Evolutionary conservation across 2,329 filamentous ascomycete species (phyloP), one percentile per base, ranked within the genome.

Genomic region (Talaromyces funiculosus): DNA sequence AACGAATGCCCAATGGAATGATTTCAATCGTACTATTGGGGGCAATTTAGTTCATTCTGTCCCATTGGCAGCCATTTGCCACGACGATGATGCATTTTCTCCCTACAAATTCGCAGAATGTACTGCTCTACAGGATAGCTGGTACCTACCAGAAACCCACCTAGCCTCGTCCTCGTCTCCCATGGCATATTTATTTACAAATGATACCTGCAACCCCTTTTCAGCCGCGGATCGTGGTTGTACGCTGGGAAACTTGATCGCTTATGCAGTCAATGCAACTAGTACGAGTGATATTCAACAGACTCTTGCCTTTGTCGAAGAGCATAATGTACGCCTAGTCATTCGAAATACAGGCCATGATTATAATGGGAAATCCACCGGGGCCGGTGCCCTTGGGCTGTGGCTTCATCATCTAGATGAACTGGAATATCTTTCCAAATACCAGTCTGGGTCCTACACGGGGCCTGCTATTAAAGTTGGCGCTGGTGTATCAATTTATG

Each of bases 121-220:
- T 35, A 12, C 47, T n/a, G n/a, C 18, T 12, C 29, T 51, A 26
- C 22, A 43, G 33, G 24, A 59, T 16, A 35, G 33, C 18, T 59
- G 47, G 57, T 43, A 59, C 33, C 49, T 59, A 24, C 35, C 26
- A 22, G 57, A 59, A 31, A 33, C 20, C 18, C 43, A 59, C 14
- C 18, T 42, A 14, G 16, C 57, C 18, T 67, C 66, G 10, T 72
- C 77, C 2, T 74, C 72, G 0, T 76, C 73, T 0, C 57, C 75
- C 12, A 77, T 77, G 74, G 72, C 72, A 1, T 72, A 74, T 35
- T 76, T 63, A 64, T 76, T 71, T 60, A 68, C 58, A 42, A 75
- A 79, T 60, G 65, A 64, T n/a, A 75, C 69, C 57, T 80, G 78
- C 57, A 73, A 79, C 53, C 76, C 79, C 0, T 80, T 76, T 62